Base-by-base conservation (phyloP, 805 yeast genomes). In the Starmerella stigmatis region DNA sequence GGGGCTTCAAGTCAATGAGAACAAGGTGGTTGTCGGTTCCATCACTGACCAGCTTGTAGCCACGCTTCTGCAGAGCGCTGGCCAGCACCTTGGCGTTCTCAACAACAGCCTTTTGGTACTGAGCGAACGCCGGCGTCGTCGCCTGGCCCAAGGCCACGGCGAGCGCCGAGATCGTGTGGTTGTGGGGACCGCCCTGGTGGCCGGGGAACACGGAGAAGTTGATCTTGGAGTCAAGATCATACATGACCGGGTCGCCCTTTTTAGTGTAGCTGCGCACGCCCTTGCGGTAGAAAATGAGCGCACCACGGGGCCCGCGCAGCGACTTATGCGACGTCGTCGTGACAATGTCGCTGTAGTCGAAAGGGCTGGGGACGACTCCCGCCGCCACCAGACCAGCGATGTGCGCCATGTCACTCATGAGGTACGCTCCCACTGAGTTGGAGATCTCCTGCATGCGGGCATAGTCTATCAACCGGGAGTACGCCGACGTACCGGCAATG, bases 121-220 rank as follows among this genome's bases (percentile, higher is more conserved):
- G 73, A 64, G 75, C 81, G 71, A 79, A 89, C 65, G 85, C 96
- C 30, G 94, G 94, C 38, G 89, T 73, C 43, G 76, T 71, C 46
- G 95, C 88, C 72, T 89, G 97, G 63, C 85, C 85, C 60, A 89
- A 75, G 30, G 97, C 97, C 47, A 86, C 89, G 26, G 97, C 94
- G 57, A 89, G 73, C 17, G 97, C 97, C 53, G 95, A 78, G 61
- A 89, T 89, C 58, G 97, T 89, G 69, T 89, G 96, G 72, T 89
- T 89, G 68, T 89, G 97, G 56, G 98, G 98, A 62, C 98, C 98
- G 72, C 98, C 98, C 73, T 89, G 98, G 67, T 89, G 97, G 54
- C 94, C 97, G 57, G 98, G 98, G 84, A 89, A 89, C 46, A 89
- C 97, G 26, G 96, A 85, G 63, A 89, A 89, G 75, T 89, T 89